Base-by-base conservation (phyloP, 2,329 filamentous ascomycete species). In the Penicillium psychrosexuale region DNA sequence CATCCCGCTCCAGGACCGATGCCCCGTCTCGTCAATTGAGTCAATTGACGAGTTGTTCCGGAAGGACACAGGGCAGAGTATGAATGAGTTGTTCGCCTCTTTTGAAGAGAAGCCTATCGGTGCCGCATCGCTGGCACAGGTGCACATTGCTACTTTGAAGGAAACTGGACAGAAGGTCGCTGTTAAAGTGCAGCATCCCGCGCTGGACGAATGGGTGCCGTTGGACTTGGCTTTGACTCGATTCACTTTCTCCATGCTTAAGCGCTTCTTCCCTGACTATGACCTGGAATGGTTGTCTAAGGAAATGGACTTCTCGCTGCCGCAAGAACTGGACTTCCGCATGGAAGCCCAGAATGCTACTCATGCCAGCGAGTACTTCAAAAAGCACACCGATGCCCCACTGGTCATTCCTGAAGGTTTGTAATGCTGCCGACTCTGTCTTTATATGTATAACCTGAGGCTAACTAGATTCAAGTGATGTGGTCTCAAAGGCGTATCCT, bases 181-280 rank as follows among this genome's bases (percentile, higher is more conserved):
- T 0, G 94, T 99, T 66, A 99, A 99, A 75, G 88, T 99, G 11
- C 94, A 99, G 71, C 94, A 99, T 75, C 94, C 94, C 1, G 82
- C 84, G 4, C 77, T 99, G 52, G 89, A 91, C 58, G 88, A 95
- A 73, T 99, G 91, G 90, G 88, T 91, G 15, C 89, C 86, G 27
- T 80, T 99, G 11, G 94, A 99, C 72, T 81, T 97, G 61, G 85
- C 87, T 2, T 79, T 99, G 58, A 99, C 94, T 5, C 80, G 84
- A 36, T 95, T 94, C 66, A 95, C 92, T 0, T 99, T 99, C 73
- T 85, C 87, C 11, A 94, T 88, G 0, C 78, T 99, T 57, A 96
- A 96, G 74, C 83, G 84, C 55, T 97, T 93, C 79, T 99, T 99
- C 69, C 95, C 95, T 2, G 92, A 97, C 65, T 99, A 99, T 72